Evolutionary conservation across 2,329 filamentous ascomycete genomes (phyloP), one percentile per base, ranked within the genome.

Genomic region (Penicillium sp.): DNA sequence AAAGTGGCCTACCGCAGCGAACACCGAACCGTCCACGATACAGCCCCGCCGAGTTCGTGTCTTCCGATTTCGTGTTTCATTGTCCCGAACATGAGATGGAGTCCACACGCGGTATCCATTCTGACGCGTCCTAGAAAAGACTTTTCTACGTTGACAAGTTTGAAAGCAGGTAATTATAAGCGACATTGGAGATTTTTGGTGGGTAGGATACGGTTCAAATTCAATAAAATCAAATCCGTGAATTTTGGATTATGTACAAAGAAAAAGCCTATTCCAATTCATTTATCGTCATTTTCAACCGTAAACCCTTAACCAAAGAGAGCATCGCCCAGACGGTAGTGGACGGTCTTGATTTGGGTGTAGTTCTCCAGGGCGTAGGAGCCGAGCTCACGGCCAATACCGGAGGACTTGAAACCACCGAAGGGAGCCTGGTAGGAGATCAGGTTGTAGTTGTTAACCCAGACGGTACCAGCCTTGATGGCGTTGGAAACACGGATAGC

Each of bases 401-500:
- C 65, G 50, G 65, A 67, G 47, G 61, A 49, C 65, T 67, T 67
- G 64, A 63, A 67, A 46, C 65, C 76, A 65, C 76, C 76, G 62
- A 78, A 78, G 24, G 76, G 76, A 52, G 71, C 66, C 67, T 89
- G 55, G 65, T 66, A 65, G 42, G 54, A 58, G 2, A 95, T 79
- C 65, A 87, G 77, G 78, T 95, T 96, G 79, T 93, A 87, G 59
- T 77, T 80, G 80, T 87, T 87, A 69, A 87, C 80, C 83, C 84
- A 86, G 64, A 87, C 84, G 63, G 84, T 85, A 61, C 69, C 91
- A 1, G 90, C 88, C 61, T 85, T 82, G 62, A 93, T 81, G 51
- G 81, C 81, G 68, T 90, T 89, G 51, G 89, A 86, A 4, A 92
- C 87, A 37, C 89, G 83, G 68, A 95, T 84, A 67, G 90, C 90